phyloP scores from a whole-genome alignment of 2,329 filamentous ascomycete genomes.

The Botrytis fabae region DNA sequence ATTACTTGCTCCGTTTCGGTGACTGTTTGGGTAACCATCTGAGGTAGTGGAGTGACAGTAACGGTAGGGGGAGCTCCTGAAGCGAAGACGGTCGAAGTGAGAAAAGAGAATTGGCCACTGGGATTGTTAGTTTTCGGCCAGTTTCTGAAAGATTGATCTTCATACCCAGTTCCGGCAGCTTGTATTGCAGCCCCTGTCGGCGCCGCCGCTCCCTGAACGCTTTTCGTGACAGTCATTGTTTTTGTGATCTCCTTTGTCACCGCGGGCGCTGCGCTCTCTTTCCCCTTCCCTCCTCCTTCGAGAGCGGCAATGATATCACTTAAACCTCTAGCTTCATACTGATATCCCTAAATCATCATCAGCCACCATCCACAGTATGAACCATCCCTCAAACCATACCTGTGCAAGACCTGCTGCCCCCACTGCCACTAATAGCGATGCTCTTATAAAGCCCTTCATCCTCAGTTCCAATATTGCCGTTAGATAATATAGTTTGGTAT shows the following conservation, averaged over 20 bases:
- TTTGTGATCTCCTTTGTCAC: conserved; percentile 19
- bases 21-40: conserved; percentile 27
- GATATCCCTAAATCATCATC: conserved; percentile 17
- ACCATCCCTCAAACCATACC: conserved; percentile 23
- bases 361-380: not conserved
- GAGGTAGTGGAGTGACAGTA: conserved; percentile 43
- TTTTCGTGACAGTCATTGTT: conserved; percentile 43
- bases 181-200: conserved; percentile 28
- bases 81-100: conserved; percentile 43
- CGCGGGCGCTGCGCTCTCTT: conserved; percentile 4
- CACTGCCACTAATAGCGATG: conserved; percentile 30
- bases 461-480: not conserved
- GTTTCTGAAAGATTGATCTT: not conserved
- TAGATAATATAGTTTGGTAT: not conserved
- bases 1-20: conserved; percentile 25
- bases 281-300: conserved; percentile 24
- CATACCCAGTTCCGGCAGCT: conserved; percentile 23
- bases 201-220: conserved; percentile 29
- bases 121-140: conserved; percentile 29
- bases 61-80: conserved; percentile 41
- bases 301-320: conserved; percentile 31
- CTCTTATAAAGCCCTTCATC: conserved; percentile 34
- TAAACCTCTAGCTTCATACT: conserved; percentile 6
- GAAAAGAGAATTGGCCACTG: conserved; percentile 40
- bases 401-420: conserved; percentile 31